Percentiles rank a stretch among this genome's conserved stretches.
Conservation (phyloP, 2,329 filamentous ascomycete species). For the Pestalotiopsis fici region DNA sequence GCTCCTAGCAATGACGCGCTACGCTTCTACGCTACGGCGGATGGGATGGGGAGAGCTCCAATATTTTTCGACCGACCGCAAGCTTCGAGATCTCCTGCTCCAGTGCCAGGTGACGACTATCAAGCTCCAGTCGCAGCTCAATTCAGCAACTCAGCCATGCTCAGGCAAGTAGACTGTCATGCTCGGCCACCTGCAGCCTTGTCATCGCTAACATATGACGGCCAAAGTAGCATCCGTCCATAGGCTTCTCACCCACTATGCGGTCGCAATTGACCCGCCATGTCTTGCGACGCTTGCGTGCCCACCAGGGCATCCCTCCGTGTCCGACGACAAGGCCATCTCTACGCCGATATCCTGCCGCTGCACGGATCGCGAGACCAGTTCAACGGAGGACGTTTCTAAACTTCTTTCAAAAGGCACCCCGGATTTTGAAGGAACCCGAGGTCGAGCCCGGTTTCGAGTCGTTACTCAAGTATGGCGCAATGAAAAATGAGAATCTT, state of each 20-base stretch:
- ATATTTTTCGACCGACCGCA: neutral
- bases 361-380: conserved; percentile 22
- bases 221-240: conserved; percentile 22
- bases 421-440: conserved; percentile 60
- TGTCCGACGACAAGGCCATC: conserved; percentile 19
- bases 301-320: conserved; percentile 20
- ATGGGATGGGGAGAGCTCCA: neutral
- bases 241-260: conserved; percentile 31
- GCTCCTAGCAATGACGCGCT: neutral
- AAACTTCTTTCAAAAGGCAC: conserved; percentile 60
- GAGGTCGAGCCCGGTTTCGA: conserved; percentile 72
- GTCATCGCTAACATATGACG: conserved; percentile 20
- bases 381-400: conserved; percentile 60
- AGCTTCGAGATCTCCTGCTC: neutral
- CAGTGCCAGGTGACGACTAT: neutral
- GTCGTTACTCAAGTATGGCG: conserved; percentile 68
- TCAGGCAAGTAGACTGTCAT: conserved; percentile 22
- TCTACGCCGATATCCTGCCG: conserved; percentile 30
- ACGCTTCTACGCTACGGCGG: neutral
- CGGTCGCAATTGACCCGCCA: conserved; percentile 36
- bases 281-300: conserved; percentile 38
- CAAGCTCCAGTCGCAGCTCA: neutral
- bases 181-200: neutral
- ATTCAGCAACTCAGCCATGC: conserved; percentile 25
- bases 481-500: conserved; percentile 61